Conservation (phyloP, 2,329 filamentous ascomycete species). For the Colletotrichum caudatum region DNA sequence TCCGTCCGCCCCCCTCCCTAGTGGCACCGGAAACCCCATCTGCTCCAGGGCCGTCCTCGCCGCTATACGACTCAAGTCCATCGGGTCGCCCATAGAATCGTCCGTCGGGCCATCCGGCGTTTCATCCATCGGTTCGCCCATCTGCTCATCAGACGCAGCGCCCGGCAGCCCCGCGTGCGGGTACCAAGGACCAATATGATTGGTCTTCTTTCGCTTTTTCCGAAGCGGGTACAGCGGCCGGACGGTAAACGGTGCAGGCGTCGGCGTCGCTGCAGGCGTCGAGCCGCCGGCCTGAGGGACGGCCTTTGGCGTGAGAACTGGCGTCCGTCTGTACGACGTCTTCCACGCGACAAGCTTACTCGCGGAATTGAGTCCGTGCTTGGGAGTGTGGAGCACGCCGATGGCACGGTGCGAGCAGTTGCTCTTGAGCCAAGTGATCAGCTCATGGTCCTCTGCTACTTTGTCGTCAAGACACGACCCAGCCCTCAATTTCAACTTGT, state of each 20-base stretch:
- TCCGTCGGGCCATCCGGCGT: background rate
- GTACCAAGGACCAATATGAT: fast-evolving
- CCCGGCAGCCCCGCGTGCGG: fast-evolving
- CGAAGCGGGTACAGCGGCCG: background rate
- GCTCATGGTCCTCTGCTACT: background rate
- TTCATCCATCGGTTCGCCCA: background rate
- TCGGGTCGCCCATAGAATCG: background rate
- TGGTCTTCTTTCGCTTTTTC: background rate
- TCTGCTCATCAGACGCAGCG: too few relatives aligned
- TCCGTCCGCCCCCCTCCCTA: fast-evolving
- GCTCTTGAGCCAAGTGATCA: background rate
- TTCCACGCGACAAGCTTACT: background rate
- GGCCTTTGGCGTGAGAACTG: background rate
- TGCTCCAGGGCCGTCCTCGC: background rate
- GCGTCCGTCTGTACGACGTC: background rate
- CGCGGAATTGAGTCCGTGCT: background rate
- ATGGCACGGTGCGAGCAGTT: slow-evolving; percentile 2
- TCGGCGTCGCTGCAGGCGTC: too few relatives aligned
- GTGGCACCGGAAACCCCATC: background rate
- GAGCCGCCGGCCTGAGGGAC: background rate
- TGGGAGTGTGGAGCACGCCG: background rate
- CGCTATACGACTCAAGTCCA: background rate
- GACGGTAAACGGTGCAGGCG: background rate
- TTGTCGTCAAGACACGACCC: background rate
- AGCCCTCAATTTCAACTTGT: background rate